Conservation (phyloP, 2,329 filamentous ascomycete genomes). For the Pseudogymnoascus sp. region DNA sequence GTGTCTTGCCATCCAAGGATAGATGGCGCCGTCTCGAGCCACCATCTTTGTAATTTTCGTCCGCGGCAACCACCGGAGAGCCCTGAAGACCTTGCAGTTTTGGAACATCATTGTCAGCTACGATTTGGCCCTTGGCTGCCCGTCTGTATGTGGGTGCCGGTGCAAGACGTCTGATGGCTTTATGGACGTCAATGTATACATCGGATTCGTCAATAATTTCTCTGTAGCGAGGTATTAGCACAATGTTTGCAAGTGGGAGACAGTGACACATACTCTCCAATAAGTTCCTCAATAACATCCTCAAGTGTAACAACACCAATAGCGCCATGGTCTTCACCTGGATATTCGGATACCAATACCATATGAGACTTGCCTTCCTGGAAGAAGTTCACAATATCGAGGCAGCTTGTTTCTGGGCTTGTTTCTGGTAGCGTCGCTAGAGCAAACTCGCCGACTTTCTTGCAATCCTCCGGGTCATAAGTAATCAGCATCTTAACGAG, state of each 20-base stretch:
- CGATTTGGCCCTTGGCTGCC: conserved; percentile 40
- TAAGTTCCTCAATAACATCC: conserved; percentile 96
- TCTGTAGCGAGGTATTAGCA: conserved; percentile 39
- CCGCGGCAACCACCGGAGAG: conserved; percentile 9
- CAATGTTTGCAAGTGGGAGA: neutral
- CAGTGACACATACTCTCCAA: conserved; percentile 70
- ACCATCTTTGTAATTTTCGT: conserved; percentile 19
- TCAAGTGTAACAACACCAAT: conserved; percentile 92
- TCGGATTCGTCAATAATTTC: conserved; percentile 99
- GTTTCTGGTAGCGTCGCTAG: conserved; percentile 93
- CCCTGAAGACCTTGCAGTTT: conserved; percentile 19
- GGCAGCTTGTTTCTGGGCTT: conserved; percentile 85
- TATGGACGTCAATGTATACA: conserved; percentile 96
- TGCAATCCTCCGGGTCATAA: conserved; percentile 90
- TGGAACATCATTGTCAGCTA: conserved; percentile 38
- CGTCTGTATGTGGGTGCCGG: conserved; percentile 45
- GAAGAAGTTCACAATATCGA: conserved; percentile 99
- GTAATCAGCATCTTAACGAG: conserved; percentile 98
- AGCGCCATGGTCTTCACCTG: conserved; percentile 84
- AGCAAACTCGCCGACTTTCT: conserved; percentile 80
- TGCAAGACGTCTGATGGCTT: conserved; percentile 82
- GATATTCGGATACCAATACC: conserved; percentile 85
- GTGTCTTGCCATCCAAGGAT: neutral
- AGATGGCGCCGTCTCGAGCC: conserved; percentile 28
- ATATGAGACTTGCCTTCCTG: conserved; percentile 99